Evolutionary conservation across 2,329 filamentous ascomycete genomes (phyloP), one percentile per base, ranked within the genome.

Genomic region (Neofusicoccum umdonicola): DNA sequence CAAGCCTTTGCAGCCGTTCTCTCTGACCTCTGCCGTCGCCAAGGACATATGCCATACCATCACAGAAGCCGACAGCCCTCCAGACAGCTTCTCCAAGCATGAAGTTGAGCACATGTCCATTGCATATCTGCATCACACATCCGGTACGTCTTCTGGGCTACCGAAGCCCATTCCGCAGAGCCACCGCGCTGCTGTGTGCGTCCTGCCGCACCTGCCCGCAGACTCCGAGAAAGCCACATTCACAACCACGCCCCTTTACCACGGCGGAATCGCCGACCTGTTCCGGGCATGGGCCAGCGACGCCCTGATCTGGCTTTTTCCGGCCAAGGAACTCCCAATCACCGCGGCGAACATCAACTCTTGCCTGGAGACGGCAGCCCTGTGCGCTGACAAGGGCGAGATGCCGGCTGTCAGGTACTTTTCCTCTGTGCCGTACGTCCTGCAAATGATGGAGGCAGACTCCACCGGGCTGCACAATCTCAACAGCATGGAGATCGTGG

Each of bases 161-260:
- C 87, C 87, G 0, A 89, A 89, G 65, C 85, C 85, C 0, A 88
- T 90, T 0, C 80, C 82, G 0, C 86, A 89, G 65, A 81, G 78
- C 1, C 85, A 89, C 69, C 79, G 79, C 51, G 84, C 79, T 11
- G 84, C 82, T 3, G 80, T 87, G 3, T 83, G 82, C 2, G 84
- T 84, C 0, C 77, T 88, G 0, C 85, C 86, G 7, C 73, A 73
- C 2, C 80, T 88, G 13, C 70, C 69, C 8, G 67, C 70, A 0
- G 71, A 74, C 0, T 47, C 69, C 0, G 60, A 75, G 3, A 70
- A 76, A 2, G 83, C 85, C 0, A 88, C 85, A 0, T 89, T 89
- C 68, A 87, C 87, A 0, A 88, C 87, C 0, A 90, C 87, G 2
- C 87, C 88, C 0, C 77, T 90, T 0, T 90, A 88, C 67, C 87